Conservation (phyloP, 345 rosid species). For the Schrenkiella parvula region DNA sequence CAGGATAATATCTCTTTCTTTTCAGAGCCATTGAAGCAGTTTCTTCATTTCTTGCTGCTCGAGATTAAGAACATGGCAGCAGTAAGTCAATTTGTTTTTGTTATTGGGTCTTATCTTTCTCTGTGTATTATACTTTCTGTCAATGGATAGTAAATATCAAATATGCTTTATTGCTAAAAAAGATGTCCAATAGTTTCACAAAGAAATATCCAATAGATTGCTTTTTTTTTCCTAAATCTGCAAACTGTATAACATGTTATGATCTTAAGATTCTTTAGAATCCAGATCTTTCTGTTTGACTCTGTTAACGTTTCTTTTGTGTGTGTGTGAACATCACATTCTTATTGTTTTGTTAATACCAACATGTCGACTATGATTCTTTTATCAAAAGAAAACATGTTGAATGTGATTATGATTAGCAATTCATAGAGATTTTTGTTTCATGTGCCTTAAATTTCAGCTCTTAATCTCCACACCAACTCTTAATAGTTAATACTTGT, state of each 20-base stretch:
- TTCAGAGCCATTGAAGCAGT: not conserved
- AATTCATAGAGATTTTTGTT: not conserved
- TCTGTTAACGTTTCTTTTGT: not conserved
- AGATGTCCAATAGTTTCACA: not conserved
- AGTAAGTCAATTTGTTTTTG: slow-evolving; percentile 7
- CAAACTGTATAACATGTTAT: not conserved
- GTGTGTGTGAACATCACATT: not conserved
- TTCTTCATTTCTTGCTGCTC: slow-evolving; percentile 16
- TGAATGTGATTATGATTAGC: not conserved
- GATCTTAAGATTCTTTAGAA: not conserved
- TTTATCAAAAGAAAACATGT: too few species aligned
- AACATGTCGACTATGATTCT: too few species aligned
- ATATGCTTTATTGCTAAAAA: not conserved
- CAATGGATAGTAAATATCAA: not conserved
- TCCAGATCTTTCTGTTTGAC: not conserved
- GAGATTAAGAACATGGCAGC: slow-evolving; percentile 22
- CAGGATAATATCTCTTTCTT: not conserved
- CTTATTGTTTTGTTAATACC: too few species aligned
- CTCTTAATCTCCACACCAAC: not conserved
- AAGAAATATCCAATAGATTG: not conserved
- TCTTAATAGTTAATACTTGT: not conserved
- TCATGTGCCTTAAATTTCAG: not conserved
- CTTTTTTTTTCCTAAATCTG: not conserved
- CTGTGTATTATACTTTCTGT: not conserved
- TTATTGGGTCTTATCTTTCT: not conserved